Evolutionary conservation across 2,329 filamentous ascomycete genomes (phyloP).

Genomic region (Xylaria polymorpha): DNA sequence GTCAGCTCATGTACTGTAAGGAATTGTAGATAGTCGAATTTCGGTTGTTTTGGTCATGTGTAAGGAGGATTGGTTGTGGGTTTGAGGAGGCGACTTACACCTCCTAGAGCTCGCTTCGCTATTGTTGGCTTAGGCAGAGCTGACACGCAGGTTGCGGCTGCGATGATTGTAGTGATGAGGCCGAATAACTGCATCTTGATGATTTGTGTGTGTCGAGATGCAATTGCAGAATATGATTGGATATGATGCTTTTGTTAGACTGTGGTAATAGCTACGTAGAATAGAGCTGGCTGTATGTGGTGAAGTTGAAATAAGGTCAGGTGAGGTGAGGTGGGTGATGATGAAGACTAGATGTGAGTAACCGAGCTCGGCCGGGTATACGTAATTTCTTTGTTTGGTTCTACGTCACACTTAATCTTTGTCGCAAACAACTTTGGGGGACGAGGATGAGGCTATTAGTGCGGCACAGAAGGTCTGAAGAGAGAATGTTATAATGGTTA

Average conservation of each 20-base stretch:
- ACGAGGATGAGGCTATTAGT: neutral
- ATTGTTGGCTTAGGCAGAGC: conserved; percentile 48
- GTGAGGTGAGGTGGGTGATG: neutral
- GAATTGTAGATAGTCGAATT: neutral
- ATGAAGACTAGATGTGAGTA: neutral
- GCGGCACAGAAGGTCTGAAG: conserved; percentile 10
- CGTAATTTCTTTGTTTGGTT: conserved; percentile 27
- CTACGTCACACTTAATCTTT: conserved; percentile 26
- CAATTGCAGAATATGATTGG: conserved; percentile 11
- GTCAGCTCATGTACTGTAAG: conserved; percentile 6
- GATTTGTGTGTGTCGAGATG: conserved; percentile 18
- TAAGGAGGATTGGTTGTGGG: neutral
- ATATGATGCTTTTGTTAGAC: conserved; percentile 6
- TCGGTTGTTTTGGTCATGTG: neutral
- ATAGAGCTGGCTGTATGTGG: neutral
- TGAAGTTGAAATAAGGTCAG: neutral
- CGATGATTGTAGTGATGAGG: conserved; percentile 42
- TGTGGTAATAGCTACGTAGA: neutral
- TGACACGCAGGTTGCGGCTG: conserved; percentile 42
- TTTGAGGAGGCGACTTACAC: conserved; percentile 54
- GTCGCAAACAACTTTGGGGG: conserved; percentile 17
- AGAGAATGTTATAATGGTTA: neutral
- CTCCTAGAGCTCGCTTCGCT: conserved; percentile 58
- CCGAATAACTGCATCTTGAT: conserved; percentile 46
- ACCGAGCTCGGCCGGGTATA: neutral